Conservation (phyloP, 768 basidiomycete species). For the Leccinum barrowsii region DNA sequence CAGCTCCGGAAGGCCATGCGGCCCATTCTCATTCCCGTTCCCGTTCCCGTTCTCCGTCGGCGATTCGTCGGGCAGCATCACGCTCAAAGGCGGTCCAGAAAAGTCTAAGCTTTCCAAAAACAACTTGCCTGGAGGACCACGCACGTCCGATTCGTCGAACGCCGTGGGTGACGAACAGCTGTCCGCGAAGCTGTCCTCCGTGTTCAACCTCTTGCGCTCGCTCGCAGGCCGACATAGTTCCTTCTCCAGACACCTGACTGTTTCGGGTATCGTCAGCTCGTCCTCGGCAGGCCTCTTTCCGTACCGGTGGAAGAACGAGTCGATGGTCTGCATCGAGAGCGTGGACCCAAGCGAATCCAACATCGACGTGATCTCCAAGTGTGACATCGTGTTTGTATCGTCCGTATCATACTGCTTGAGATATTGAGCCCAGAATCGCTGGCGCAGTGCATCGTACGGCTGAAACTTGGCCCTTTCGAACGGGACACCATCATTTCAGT, state of each 20-base stretch:
- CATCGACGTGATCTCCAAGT: conserved; percentile 89
- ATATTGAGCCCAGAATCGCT: conserved; percentile 88
- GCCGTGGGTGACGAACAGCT: conserved; percentile 56
- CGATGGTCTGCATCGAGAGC: conserved; percentile 71
- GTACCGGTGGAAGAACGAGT: conserved; percentile 74
- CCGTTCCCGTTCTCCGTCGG: conserved; percentile 17
- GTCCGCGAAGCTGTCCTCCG: conserved; percentile 40
- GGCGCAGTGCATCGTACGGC: conserved; percentile 87
- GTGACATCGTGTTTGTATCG: conserved; percentile 69
- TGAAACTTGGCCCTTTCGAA: conserved; percentile 81
- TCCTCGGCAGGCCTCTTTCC: conserved; percentile 62
- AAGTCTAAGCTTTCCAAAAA: conserved; percentile 59
- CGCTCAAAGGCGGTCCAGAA: conserved; percentile 45
- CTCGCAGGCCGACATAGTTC: conserved; percentile 71
- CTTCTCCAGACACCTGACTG: conserved; percentile 79
- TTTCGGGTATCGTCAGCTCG: conserved; percentile 75
- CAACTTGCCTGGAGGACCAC: conserved; percentile 34
- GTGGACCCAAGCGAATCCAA: conserved; percentile 97
- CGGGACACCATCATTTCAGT: conserved; percentile 3
- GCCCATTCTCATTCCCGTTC: too few relatives aligned
- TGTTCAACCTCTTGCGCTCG: conserved; percentile 67
- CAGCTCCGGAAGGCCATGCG: conserved; percentile 30
- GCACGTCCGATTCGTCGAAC: conserved; percentile 30
- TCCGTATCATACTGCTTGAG: conserved; percentile 59
- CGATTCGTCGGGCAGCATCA: conserved; percentile 29